Evolutionary conservation across 805 yeast genomes (phyloP).

Genomic region (Schizosaccharomyces osmophilus): DNA sequence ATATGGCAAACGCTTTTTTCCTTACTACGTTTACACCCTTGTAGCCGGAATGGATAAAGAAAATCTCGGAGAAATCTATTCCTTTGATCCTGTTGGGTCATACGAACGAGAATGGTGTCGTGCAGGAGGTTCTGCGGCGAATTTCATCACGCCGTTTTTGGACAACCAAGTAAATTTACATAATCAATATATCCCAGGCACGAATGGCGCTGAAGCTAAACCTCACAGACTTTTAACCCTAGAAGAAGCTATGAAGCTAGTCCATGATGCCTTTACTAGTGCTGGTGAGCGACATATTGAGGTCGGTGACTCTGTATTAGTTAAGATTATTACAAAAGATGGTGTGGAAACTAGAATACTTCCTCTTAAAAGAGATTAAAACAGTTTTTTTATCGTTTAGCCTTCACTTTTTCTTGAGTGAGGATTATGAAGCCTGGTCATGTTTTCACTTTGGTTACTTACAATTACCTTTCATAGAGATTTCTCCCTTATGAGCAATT

Average conservation of each 20-base stretch:
- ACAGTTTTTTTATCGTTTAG: background rate
- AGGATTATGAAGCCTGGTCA: too few relatives aligned
- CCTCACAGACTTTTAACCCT: constrained; percentile 33
- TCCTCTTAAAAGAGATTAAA: constrained; percentile 68
- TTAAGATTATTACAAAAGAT: constrained; percentile 73
- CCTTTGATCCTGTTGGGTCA: constrained; percentile 94
- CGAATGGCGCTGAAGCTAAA: constrained; percentile 41
- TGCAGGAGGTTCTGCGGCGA: constrained; percentile 95
- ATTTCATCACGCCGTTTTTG: constrained; percentile 86
- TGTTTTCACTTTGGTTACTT: too few relatives aligned
- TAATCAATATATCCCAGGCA: constrained; percentile 66
- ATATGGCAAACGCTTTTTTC: constrained; percentile 86
- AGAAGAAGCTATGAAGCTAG: constrained; percentile 70
- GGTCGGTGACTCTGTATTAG: constrained; percentile 90
- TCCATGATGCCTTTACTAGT: constrained; percentile 71
- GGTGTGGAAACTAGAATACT: constrained; percentile 66
- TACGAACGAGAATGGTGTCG: constrained; percentile 93
- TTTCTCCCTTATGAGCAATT: too few relatives aligned
- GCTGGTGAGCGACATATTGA: constrained; percentile 97
- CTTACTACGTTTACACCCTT: constrained; percentile 85
- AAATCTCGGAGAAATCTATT: constrained; percentile 84
- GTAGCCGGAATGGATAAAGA: constrained; percentile 79
- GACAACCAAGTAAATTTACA: constrained; percentile 93
- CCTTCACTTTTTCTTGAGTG: too few relatives aligned
- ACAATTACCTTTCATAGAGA: too few relatives aligned